Base-by-base conservation (phyloP, 768 basidiomycete species). In the Termitomyces eurrhizus region DNA sequence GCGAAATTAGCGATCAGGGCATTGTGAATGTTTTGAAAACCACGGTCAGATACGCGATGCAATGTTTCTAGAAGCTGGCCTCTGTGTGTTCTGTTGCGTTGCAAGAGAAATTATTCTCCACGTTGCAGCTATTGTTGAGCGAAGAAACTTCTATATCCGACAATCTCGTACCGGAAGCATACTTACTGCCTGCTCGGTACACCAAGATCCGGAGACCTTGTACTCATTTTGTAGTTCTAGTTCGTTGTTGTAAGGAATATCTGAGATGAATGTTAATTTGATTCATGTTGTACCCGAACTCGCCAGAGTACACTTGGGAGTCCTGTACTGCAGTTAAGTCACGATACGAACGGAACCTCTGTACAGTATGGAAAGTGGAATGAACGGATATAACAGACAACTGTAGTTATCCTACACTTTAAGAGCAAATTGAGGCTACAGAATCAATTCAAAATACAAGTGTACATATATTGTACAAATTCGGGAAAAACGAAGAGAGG, bases 51-150 rank as follows among this genome's bases (percentile, higher is more conserved):
- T 83, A 85, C 67, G 84, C 91, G 3, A 78, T 91, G 75, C 83
- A 90, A 60, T 89, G 88, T 61, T 92, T 18, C 0, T 65, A 95
- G 93, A 95, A 94, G 90, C 76, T 95, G 21, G 88, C 90, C 3
- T 86, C 91, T 4, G 77, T 94, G 36, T 93, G 93, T 67, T 90
- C 86, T 42, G 81, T 91, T 49, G 89, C 88, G 8, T 76, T 87
- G 35, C 80, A 80, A 56, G 81, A 88, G 57, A 80, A 80, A n/a
- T 77, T 95, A 32, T 85, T 90, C 66, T 77, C 84, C 42, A 83
- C 85, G 3, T 78, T 97, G 14, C 82, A 85, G 49, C 77, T 89
- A 0, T 77, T 98, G 14, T 76, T 97, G 35, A 95, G 92, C 65
- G 87, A 88, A 37, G 85, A 88, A 18, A 86, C 93, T 0, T 88